Conservation (phyloP, 73 alveolate genomes). For the Effrenium voratum region DNA sequence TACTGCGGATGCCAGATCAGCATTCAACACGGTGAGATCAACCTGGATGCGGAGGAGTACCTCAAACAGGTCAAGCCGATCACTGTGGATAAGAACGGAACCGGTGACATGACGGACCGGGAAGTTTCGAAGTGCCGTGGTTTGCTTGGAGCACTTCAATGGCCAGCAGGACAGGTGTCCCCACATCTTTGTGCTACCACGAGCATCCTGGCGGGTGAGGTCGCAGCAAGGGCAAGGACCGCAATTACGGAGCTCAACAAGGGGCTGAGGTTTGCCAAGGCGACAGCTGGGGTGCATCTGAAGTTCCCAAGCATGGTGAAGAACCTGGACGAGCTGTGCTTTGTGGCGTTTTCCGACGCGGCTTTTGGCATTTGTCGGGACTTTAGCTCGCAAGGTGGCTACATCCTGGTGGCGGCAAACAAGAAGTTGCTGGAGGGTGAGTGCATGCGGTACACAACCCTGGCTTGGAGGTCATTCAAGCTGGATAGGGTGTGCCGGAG, state of each 20-base stretch:
- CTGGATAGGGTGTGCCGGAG: not conserved
- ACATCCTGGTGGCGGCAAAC: not conserved
- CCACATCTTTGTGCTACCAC: not conserved
- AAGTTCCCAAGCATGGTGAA: not conserved
- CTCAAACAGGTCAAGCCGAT: not conserved
- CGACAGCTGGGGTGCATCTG: too few relatives aligned
- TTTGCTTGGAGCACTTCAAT: constrained; percentile 14
- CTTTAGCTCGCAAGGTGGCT: constrained; percentile 10
- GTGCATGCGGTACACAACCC: too few relatives aligned
- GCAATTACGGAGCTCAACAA: not conserved
- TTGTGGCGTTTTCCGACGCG: constrained; percentile 2
- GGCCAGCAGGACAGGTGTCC: constrained; percentile 26
- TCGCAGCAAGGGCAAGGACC: not conserved
- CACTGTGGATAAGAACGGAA: not conserved
- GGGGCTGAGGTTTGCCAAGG: not conserved
- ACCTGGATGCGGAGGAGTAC: not conserved
- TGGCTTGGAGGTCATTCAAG: not conserved
- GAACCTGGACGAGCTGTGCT: not conserved
- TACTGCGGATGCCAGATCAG: not conserved
- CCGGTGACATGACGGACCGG: not conserved
- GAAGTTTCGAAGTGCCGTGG: not conserved
- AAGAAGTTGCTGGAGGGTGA: not conserved
- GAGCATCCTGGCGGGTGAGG: not conserved
- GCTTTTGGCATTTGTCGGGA: not conserved
- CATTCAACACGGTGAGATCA: not conserved